Evolutionary conservation across 108 stramenopile species (phyloP).

Genomic region (Nannochloropsis salina): DNA sequence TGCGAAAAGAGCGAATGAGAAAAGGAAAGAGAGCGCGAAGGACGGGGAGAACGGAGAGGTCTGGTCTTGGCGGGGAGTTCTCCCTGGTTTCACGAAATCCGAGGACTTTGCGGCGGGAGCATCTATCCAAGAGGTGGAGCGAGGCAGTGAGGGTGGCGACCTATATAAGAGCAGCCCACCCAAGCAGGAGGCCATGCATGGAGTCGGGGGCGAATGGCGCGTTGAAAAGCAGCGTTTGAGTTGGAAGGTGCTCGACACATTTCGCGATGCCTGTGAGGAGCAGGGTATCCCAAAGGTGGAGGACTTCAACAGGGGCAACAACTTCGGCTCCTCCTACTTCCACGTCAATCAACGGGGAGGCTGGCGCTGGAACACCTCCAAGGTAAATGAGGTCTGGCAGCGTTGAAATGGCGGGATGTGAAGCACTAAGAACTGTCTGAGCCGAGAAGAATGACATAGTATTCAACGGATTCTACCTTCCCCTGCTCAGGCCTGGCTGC

Average conservation of each 20-base stretch:
- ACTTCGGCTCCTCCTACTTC: background rate
- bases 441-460: too few relatives aligned
- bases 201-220: conserved; percentile 4
- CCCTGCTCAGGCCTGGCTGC: conserved; percentile 8
- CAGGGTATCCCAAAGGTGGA: conserved; percentile 24
- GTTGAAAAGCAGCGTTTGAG: background rate
- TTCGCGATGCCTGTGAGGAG: conserved; percentile 27
- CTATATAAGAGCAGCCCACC: background rate
- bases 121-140: background rate
- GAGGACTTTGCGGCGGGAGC: conserved; percentile 33
- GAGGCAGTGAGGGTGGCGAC: background rate
- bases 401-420: too few relatives aligned
- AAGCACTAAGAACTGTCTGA: too few relatives aligned
- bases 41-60: conserved; percentile 25
- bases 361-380: background rate
- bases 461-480: background rate
- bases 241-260: conserved; percentile 24
- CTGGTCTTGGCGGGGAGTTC: conserved; percentile 51
- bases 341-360: background rate
- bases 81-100: conserved; percentile 57
- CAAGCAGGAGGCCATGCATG: background rate
- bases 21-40: conserved; percentile 30
- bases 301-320: conserved; percentile 40
- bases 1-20: background rate
- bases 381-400: background rate